A percentile compares a stretch with the other conserved stretches of the same genome.
These are phyloP conservation scores for Mycosphaerelloides madeirae DNA, from an alignment of 2,329 filamentous ascomycete genomes.

Conservation along the genomic window DNA sequence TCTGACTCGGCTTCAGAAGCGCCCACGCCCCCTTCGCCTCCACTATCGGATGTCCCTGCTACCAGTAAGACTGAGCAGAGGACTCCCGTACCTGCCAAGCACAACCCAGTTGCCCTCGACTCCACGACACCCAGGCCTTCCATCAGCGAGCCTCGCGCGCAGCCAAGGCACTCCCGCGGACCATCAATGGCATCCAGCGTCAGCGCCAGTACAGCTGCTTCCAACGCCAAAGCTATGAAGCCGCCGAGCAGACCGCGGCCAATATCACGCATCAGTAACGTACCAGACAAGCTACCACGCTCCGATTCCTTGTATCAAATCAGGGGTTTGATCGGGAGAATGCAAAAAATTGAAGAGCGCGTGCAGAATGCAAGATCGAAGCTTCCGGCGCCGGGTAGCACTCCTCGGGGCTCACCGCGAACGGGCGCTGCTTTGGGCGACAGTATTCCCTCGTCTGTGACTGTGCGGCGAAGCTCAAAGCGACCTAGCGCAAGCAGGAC, in stretches of 20 bases:
- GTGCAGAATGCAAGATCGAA: conserved; percentile 90
- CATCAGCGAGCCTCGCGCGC: conserved; percentile 38
- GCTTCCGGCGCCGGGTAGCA: conserved; percentile 76
- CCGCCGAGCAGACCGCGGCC: conserved; percentile 44
- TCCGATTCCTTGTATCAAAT: conserved; percentile 84
- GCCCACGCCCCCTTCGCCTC: conserved; percentile 85
- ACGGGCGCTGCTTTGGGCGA: conserved; percentile 28
- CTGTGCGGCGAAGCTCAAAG: conserved; percentile 62
- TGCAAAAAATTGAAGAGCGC: conserved; percentile 91
- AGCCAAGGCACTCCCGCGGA: conserved; percentile 50
- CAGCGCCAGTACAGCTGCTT: conserved; percentile 18
- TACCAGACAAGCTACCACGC: conserved; percentile 43
- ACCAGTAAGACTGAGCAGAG: conserved; percentile 41
- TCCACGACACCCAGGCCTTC: conserved; percentile 50
- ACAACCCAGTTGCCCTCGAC: conserved; percentile 48
- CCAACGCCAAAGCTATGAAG: conserved; percentile 26
- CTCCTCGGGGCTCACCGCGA: conserved; percentile 75
- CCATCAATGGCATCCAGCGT: conserved; percentile 48
- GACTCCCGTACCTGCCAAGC: conserved; percentile 38
- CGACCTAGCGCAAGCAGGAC: conserved; percentile 50
- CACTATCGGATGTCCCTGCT: conserved; percentile 79
- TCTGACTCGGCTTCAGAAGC: conserved; percentile 60
- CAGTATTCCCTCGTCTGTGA: conserved; percentile 52
- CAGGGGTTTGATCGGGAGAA: conserved; percentile 87
- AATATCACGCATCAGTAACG: conserved; percentile 27